A percentile compares a stretch with the other conserved stretches of the same genome.
These are phyloP conservation scores for Hypomontagnella monticulosa DNA, from an alignment of 495 filamentous ascomycete species.

Conservation along the genomic window DNA sequence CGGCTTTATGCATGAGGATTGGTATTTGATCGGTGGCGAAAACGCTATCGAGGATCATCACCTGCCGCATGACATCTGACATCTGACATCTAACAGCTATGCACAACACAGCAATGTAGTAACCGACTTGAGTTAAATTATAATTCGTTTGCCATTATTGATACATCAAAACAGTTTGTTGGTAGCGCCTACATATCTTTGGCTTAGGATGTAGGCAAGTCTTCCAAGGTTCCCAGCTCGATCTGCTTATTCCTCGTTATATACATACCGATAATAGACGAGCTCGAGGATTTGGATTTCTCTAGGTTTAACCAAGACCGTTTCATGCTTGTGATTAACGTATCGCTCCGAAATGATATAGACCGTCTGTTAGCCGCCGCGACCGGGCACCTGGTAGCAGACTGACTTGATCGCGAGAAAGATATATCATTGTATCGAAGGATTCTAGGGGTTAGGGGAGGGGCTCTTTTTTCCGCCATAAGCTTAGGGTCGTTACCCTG, in stretches of 20 bases:
- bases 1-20: too few relatives aligned
- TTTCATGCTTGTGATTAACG: too few relatives aligned
- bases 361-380: not conserved
- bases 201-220: too few relatives aligned
- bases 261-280: too few relatives aligned
- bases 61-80: constrained; percentile 6
- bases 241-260: too few relatives aligned
- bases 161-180: not conserved
- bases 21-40: not conserved
- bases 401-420: not conserved
- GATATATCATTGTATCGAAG: not conserved
- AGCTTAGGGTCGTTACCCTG: constrained; percentile 1
- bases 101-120: not conserved
- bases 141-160: not conserved
- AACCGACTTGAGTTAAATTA: not conserved
- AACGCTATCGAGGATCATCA: not conserved
- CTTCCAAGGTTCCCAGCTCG: too few relatives aligned
- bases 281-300: too few relatives aligned
- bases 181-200: too few relatives aligned
- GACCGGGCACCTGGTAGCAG: not conserved
- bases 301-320: too few relatives aligned
- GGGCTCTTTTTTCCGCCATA: not conserved
- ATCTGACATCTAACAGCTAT: too few relatives aligned
- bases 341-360: too few relatives aligned
- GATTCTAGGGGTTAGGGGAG: not conserved